Evolutionary conservation across 257 asterid species (phyloP).

Genomic region (Jasminum sambac): DNA sequence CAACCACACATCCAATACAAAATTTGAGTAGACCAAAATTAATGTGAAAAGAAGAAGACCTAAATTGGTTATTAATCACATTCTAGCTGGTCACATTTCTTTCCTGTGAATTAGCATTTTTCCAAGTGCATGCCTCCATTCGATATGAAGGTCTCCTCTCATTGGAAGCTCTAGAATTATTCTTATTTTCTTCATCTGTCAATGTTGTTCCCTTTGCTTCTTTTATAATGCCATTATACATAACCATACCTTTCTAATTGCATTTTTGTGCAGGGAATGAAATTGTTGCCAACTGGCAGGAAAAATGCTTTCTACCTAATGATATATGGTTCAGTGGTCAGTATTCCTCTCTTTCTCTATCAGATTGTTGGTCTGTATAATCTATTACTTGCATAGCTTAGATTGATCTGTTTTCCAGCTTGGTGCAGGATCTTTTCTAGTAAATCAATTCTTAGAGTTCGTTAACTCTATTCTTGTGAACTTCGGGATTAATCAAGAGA

Average conservation of each 20-base stretch:
- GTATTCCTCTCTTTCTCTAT: conserved; percentile 26
- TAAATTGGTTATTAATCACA: not conserved
- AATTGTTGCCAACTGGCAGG: conserved; percentile 81
- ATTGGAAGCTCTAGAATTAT: not conserved
- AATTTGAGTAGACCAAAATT: no score
- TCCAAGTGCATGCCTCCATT: not conserved
- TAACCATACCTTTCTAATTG: conserved; percentile 13
- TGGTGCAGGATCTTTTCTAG: conserved; percentile 86
- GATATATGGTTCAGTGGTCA: conserved; percentile 76
- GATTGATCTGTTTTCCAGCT: conserved; percentile 50
- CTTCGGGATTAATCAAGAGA: conserved; percentile 82
- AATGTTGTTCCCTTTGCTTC: not conserved
- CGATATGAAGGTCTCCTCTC: not conserved
- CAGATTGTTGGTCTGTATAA: not conserved
- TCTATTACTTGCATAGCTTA: conserved; percentile 23
- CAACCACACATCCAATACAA: no score
- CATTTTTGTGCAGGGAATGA: conserved; percentile 73
- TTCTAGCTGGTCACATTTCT: not conserved
- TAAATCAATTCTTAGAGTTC: conserved; percentile 59
- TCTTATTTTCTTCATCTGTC: not conserved
- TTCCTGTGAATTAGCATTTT: not conserved
- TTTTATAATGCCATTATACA: not conserved
- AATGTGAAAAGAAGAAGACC: no score
- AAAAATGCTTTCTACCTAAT: conserved; percentile 77
- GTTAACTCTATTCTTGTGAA: conserved; percentile 66